Evolutionary conservation across 352 stramenopile genomes (phyloP), one percentile per base, ranked within the genome.

Genomic region (Phytophthora ramorum): DNA sequence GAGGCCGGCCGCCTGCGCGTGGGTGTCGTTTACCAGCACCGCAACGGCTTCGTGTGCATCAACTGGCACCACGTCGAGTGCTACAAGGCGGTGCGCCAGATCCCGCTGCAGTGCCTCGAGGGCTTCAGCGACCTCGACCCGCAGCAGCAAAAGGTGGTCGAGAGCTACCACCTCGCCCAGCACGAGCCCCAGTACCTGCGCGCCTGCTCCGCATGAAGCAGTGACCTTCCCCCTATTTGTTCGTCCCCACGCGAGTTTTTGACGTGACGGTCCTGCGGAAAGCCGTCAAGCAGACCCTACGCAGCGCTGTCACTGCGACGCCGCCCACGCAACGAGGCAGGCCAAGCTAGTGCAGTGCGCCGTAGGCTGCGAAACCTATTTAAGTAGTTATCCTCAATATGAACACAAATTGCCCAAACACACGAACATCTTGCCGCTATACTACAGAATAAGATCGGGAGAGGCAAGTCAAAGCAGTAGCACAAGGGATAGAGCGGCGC

Each of bases 11-110:
- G 80, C 45, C 74, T 93, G 45, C 85, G 85, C 66, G 79, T 93
- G 28, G 85, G 85, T 51, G 85, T 93, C 51, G 83, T 93, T 3
- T 93, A 84, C 63, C 85, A 92, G 69, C 85, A 93, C 66, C 81
- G 81, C 66, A 91, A 91, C 57, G 85, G 85, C 63, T 93, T 91
- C 63, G 78, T 91, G 24, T 92, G 85, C 73, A 92, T 93, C 64
- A 92, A 93, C 68, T 93, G 85, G 85, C 83, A 93, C 68, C 85
- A 93, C 65, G 70, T 93, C 58, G 81, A 92, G 69, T 93, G 85
- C 73, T 93, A 91, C 65, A 76, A 79, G 58, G 67, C 76, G 40
- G 79, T 90, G 46, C 40, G 68, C 35, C 62, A 76, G 48, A 90
- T 93, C 38, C 79, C 81, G 35, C 63, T 92, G n/a, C 40, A 71